Base-by-base conservation (phyloP, 2,329 filamentous ascomycete species). In the Beauveria medogensis region DNA sequence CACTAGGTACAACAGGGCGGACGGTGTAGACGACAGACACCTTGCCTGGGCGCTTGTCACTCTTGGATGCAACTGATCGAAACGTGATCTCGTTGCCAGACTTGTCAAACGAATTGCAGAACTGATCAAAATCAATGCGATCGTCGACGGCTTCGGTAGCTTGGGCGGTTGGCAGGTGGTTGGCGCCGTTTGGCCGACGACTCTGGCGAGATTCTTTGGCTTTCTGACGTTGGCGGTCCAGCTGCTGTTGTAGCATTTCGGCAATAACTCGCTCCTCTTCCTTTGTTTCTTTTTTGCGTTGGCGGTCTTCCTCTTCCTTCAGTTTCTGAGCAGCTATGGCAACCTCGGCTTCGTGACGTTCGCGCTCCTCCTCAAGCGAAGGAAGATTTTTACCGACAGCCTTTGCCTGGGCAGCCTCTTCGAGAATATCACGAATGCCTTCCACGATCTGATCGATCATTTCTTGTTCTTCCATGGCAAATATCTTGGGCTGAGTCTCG, bases 321-420 rank as follows among this genome's bases (percentile, higher is more conserved):
- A 84, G 78, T 69, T 80, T 82, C 72, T 77, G 76, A 66, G 82
- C 88, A 56, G 84, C 74, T 68, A 81, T 80, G 51, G 84, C 84
- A 30, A 90, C 78, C 26, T 83, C 84, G 24, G 88, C 88, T 74
- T 95, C 90, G 64, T 96, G 91, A 16, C 86, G 86, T 30, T 89
- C 91, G 44, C 92, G 85, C 73, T 97, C 92, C 68, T 95, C 91
- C 69, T 96, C 91, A 7, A 97, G 79, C 37, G 91, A 96, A 1
- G 91, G 92, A 18, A 96, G 77, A 63, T 91, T 83, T 60, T 86
- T 83, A 37, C 91, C 89, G 60, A 87, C 84, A 53, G 89, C 87
- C 66, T 89, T 89, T 30, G 87, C 85, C 65, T 87, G 81, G 1
- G 91, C 90, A n/a, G 91, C 91, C 71, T 95, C 90, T 73, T 97